Evolutionary conservation across 2,329 filamentous ascomycete species (phyloP).

Genomic region (Pestalotiopsis sp.): DNA sequence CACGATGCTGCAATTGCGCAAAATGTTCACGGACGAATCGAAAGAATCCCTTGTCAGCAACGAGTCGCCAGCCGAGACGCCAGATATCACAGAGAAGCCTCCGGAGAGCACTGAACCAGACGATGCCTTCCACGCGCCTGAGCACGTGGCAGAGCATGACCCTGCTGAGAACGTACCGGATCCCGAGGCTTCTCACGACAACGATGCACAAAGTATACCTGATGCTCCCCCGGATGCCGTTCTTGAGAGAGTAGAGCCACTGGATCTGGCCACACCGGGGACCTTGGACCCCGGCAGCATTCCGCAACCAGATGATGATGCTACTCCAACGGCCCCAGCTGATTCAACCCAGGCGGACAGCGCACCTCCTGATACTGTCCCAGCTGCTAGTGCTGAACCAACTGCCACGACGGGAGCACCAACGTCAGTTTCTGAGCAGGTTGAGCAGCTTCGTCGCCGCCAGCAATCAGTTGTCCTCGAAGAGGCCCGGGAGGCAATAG

Average conservation of each 20-base stretch:
- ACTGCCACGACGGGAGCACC: constrained; percentile 11
- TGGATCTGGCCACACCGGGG: constrained; percentile 46
- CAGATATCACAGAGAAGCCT: constrained; percentile 49
- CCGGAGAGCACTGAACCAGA: constrained; percentile 37
- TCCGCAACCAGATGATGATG: constrained; percentile 13
- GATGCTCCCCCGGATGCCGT: constrained; percentile 32
- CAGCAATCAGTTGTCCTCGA: constrained; percentile 40
- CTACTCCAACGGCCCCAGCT: constrained; percentile 19
- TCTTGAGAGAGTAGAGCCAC: constrained; percentile 50
- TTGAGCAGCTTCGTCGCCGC: constrained; percentile 49
- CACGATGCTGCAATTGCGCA: constrained; percentile 89
- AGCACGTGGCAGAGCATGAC: constrained; percentile 22
- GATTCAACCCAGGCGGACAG: constrained; percentile 21
- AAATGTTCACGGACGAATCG: constrained; percentile 91
- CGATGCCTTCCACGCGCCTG: constrained; percentile 19
- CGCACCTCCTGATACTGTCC: constrained; percentile 17
- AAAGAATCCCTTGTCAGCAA: constrained; percentile 72
- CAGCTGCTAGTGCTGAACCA: constrained; percentile 8
- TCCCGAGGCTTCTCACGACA: constrained; percentile 17
- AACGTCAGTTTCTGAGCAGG: constrained; percentile 30
- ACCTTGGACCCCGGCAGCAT: constrained; percentile 11
- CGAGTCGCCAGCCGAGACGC: constrained; percentile 64
- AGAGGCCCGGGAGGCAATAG: constrained; percentile 20
- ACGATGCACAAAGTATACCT: constrained; percentile 31
- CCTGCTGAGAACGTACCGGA: constrained; percentile 17